Evolutionary conservation across 2,329 filamentous ascomycete genomes (phyloP), one percentile per base, ranked within the genome.

Genomic region (Penicillium sp.): DNA sequence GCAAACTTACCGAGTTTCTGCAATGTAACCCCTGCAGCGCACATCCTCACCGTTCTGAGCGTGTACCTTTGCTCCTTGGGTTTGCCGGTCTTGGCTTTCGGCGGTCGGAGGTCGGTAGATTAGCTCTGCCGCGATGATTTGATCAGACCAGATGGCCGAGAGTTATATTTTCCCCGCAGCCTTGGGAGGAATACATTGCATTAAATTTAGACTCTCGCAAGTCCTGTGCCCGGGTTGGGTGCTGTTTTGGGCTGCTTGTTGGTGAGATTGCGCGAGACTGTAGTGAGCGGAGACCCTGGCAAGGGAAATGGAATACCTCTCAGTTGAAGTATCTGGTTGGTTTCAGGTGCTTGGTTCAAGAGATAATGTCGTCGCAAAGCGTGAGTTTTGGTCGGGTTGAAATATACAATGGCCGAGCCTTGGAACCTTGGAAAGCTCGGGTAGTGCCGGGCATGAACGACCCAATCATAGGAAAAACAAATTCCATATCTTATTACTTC

Each of bases 141-240:
- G 35, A 1, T 25, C 16, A n/a, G 33, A n/a, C 48, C 44, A 46
- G 48, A 46, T 40, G 42, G 48, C 51, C 46, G 50, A 48, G 52
- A 31, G 2, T n/a, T 30, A 16, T 13, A 8, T 14, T 20, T 22
- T 35, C 20, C 11, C 4, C 28, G 9, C 22, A 14, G 30, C 30
- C 31, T 20, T 33, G 20, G 38, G 8, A 24, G n/a, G 40, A 41
- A 18, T 30, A 22, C 14, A 6, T 7, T 6, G 31, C 2, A 28
- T 28, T 48, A 53, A 36, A 45, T 28, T 47, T 56, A 52, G 43
- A 47, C 25, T 14, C 5, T n/a, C 3, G 18, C 3, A 35, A 9
- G 14, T n/a, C 14, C 9, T 16, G 6, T 16, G 30, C 31, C 6
- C 7, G 31, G n/a, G n/a, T 14, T 11, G 31, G 14, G 31, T 18